Percentiles rank a stretch among this genome's conserved stretches.
phyloP scores from a whole-genome alignment of 495 filamentous ascomycete genomes.

The Lasiosphaeria miniovina region DNA sequence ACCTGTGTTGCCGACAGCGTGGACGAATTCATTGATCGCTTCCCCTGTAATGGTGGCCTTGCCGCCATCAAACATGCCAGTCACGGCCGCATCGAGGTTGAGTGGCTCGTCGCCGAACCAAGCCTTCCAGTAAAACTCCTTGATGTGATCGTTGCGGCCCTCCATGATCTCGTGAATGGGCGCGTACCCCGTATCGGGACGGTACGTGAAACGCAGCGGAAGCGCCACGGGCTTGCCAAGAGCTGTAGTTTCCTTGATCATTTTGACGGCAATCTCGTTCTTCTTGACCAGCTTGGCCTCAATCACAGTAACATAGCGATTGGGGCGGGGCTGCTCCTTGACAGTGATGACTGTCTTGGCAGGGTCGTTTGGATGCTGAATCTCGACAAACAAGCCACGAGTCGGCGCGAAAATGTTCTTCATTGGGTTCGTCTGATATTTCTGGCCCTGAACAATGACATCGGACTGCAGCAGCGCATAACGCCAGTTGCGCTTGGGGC shows the following conservation, averaged over 20 bases:
- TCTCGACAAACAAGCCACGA: conserved; percentile 83
- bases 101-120: conserved; percentile 90
- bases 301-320: conserved; percentile 74
- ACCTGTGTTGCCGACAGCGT: conserved; percentile 95
- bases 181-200: conserved; percentile 89
- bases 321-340: conserved; percentile 58
- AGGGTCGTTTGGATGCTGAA: conserved; percentile 73
- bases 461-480: conserved; percentile 97
- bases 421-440: conserved; percentile 95
- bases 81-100: conserved; percentile 79
- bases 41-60: conserved; percentile 79
- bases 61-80: conserved; percentile 85
- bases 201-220: conserved; percentile 83
- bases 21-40: conserved; percentile 95
- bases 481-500: conserved; percentile 79
- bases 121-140: conserved; percentile 93
- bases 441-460: conserved; percentile 89
- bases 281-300: conserved; percentile 72
- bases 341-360: conserved; percentile 77
- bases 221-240: conserved; percentile 73
- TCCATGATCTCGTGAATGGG: conserved; percentile 96
- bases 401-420: conserved; percentile 83
- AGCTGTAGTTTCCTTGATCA: conserved; percentile 88
- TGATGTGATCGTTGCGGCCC: conserved; percentile 90
- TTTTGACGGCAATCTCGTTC: conserved; percentile 75